A percentile compares a stretch with the other conserved stretches of the same genome.
phyloP scores from a whole-genome alignment of 192 early-diverging fungal genomes.

The Chytriomyces sp. region DNA sequence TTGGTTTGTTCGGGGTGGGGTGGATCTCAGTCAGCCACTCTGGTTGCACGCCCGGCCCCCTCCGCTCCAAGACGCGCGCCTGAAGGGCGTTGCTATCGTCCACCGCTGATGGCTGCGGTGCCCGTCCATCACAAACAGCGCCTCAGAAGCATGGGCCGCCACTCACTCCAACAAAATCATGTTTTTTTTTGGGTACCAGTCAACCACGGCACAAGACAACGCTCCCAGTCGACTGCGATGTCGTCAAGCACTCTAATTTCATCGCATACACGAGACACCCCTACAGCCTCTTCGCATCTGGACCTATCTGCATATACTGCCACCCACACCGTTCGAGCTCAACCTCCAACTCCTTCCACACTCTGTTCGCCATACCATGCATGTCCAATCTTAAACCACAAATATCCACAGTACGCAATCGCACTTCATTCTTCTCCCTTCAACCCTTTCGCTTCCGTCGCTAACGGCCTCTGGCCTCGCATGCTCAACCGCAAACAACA shows the following conservation, averaged over 20 bases:
- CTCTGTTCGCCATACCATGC: background rate
- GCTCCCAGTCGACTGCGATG: too few species aligned
- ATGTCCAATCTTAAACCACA: constrained; percentile 16
- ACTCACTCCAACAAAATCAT: constrained; percentile 28
- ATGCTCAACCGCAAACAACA: constrained; percentile 5
- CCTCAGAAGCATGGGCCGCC: too few species aligned
- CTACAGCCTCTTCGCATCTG: background rate
- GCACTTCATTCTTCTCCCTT: background rate
- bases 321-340: too few species aligned
- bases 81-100: too few species aligned
- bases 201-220: too few species aligned
- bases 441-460: too few species aligned
- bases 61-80: too few species aligned
- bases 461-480: constrained; percentile 8
- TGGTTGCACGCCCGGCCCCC: too few species aligned
- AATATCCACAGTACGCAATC: constrained; percentile 14
- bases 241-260: too few species aligned
- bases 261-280: constrained; percentile 6
- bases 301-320: background rate
- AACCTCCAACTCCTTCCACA: too few species aligned
- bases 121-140: too few species aligned
- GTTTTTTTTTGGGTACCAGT: background rate
- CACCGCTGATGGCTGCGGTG: too few species aligned
- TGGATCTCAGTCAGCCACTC: background rate
- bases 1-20: background rate